A percentile compares a stretch with the other conserved stretches of the same genome.
phyloP scores from a whole-genome alignment of 1,139 yeast genomes.

The Hyphopichia wangnamkhiaoensis region DNA sequence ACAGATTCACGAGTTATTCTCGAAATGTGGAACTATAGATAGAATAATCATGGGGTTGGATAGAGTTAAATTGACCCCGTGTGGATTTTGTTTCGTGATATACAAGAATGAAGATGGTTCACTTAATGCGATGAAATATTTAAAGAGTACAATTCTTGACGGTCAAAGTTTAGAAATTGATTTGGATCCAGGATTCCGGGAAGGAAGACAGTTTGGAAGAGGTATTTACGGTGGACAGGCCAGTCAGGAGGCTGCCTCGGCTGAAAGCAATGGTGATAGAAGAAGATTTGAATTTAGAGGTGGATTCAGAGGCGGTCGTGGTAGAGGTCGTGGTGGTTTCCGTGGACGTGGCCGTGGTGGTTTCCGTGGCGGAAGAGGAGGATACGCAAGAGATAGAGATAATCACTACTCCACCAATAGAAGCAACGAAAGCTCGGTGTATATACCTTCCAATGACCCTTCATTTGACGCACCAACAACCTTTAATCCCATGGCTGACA shows the following conservation, averaged over 20 bases:
- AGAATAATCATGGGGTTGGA: conserved; percentile 92
- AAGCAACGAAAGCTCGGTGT: conserved; percentile 16
- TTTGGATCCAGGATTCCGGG: conserved; percentile 91
- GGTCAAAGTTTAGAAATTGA: conserved; percentile 80
- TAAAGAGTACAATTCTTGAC: conserved; percentile 79
- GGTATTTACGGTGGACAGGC: conserved; percentile 90
- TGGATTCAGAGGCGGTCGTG: conserved; percentile 25
- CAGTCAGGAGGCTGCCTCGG: conserved; percentile 34
- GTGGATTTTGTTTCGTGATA: conserved; percentile 93
- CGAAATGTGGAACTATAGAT: conserved; percentile 74
- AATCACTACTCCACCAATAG: conserved; percentile 4
- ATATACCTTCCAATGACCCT: conserved; percentile 21
- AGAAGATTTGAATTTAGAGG: conserved; percentile 25
- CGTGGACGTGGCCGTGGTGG: conserved; percentile 23
- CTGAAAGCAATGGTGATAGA: conserved; percentile 21
- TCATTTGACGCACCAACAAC: conserved; percentile 17
- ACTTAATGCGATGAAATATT: conserved; percentile 74
- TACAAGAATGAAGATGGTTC: conserved; percentile 70
- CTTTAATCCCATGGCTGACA: conserved; percentile 14
- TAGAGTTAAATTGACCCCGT: conserved; percentile 83
- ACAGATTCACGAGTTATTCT: conserved; percentile 82
- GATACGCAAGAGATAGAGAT: conserved; percentile 4
- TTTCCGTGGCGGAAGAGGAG: conserved; percentile 11
- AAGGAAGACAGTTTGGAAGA: conserved; percentile 93
- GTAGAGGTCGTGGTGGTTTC: conserved; percentile 23